Percentiles rank a stretch among this genome's conserved stretches.
Evolutionary conservation across 108 stramenopile genomes (phyloP).

Genomic region (Nitzschia sp.): DNA sequence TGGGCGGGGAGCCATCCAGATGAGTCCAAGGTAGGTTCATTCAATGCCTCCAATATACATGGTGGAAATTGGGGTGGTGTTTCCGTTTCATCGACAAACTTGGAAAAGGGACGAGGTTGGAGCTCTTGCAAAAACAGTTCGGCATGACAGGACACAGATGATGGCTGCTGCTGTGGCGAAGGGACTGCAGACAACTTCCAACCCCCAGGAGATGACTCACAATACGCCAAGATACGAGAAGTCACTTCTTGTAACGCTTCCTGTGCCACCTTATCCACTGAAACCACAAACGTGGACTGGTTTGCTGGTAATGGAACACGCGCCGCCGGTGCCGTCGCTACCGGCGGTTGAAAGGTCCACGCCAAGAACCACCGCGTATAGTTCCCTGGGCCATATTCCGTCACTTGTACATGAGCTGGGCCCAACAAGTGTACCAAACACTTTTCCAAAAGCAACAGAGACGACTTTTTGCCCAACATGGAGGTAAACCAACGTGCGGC

Average conservation of each 20-base stretch:
- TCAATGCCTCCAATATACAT: constrained; percentile 10
- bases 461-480: constrained; percentile 78
- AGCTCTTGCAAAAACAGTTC: constrained; percentile 20
- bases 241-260: constrained; percentile 23
- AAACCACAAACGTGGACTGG: neutral
- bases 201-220: constrained; percentile 33
- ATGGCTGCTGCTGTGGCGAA: neutral
- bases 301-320: constrained; percentile 2
- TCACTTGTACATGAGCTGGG: constrained; percentile 60
- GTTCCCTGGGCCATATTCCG: constrained; percentile 84
- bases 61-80: constrained; percentile 10
- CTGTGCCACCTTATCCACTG: neutral
- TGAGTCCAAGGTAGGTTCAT: constrained; percentile 1
- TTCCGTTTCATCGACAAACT: constrained; percentile 29
- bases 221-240: constrained; percentile 38
- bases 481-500: constrained; percentile 71
- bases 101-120: constrained; percentile 1
- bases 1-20: constrained; percentile 44
- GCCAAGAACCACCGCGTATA: constrained; percentile 90
- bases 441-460: constrained; percentile 42
- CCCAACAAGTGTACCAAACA: constrained; percentile 57
- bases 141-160: neutral
- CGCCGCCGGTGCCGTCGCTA: constrained; percentile 6
- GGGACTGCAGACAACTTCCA: constrained; percentile 23
- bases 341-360: constrained; percentile 75